These are phyloP conservation scores for Hericium erinaceus DNA, from an alignment of 768 basidiomycete species.

Conservation along the genomic window DNA sequence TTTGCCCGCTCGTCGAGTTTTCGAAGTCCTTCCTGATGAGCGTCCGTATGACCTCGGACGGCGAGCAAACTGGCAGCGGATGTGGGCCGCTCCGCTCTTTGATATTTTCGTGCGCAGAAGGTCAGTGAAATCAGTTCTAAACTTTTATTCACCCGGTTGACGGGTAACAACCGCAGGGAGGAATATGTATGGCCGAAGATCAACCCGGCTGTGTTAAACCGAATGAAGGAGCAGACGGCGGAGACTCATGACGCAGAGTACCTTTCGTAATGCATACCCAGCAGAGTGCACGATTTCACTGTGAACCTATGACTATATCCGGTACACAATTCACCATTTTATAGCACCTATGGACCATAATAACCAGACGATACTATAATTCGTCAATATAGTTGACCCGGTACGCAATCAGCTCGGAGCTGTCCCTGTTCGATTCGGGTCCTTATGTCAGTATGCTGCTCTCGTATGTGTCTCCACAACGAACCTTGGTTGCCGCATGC, in stretches of 20 bases:
- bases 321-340: too few relatives aligned
- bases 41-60: slow-evolving; percentile 15
- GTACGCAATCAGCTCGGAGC: too few relatives aligned
- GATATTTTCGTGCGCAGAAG: background rate
- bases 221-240: slow-evolving; percentile 1
- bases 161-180: background rate
- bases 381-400: too few relatives aligned
- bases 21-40: slow-evolving; percentile 4
- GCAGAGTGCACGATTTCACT: too few relatives aligned
- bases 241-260: too few relatives aligned
- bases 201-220: slow-evolving; percentile 11
- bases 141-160: background rate
- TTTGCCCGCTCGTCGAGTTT: background rate
- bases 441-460: too few relatives aligned
- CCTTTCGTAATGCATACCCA: too few relatives aligned
- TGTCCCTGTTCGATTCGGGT: too few relatives aligned
- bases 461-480: background rate
- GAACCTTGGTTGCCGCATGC: slow-evolving; percentile 49
- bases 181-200: slow-evolving; percentile 14
- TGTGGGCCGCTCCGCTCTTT: slow-evolving; percentile 6
- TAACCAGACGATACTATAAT: too few relatives aligned
- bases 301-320: too few relatives aligned
- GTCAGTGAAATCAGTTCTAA: too few relatives aligned
- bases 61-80: slow-evolving; percentile 12
- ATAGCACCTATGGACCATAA: too few relatives aligned